Evolutionary conservation across 495 filamentous ascomycete genomes (phyloP), one percentile per base, ranked within the genome.

Genomic region (Hypomontagnella submonticulosa): DNA sequence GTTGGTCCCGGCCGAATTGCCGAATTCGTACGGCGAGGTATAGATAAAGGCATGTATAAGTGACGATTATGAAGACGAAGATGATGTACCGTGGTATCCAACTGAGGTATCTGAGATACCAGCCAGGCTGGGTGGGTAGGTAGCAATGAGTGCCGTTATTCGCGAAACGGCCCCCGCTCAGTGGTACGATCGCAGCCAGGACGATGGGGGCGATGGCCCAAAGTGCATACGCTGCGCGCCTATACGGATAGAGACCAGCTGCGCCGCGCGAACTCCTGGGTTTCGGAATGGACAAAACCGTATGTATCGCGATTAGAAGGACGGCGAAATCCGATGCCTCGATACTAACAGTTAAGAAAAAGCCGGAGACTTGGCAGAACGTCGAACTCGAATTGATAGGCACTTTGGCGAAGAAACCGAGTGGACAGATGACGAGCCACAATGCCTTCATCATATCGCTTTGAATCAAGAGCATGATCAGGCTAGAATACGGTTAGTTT

Each of bases 1-100:
- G 66, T 67, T 75, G 66, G 50, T 72, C 55, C 64, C 62, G 50
- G 50, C 66, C 54, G 47, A 71, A 72, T 5, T 66, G 44, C 7
- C 61, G 62, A 41, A 62, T 49, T 37, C 61, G 70, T 30, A 68
- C 59, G 12, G 80, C 77, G 10, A 90, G 84, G 63, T 91, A 88
- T n/a, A 87, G 69, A 69, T 92, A 91, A 27, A 92, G 87, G 1
- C 83, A 80, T 19, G 82, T 74, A 60, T 90, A 90, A 8, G 91
- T 84, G 47, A 77, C 67, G 9, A 90, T 66, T 56, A 91, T 86
- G 40, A 81, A 77, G 33, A 79, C 72, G 64, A 88, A 84, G 30
- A 92, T 87, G 19, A 90, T 51, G 60, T 92, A 93, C 27, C 90
- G 82, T 30, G 90, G 90, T 12, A 87, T 79, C 90, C 90, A 93